Base-by-base conservation (phyloP, 345 rosid species). In the Moricandia moricandioides region DNA sequence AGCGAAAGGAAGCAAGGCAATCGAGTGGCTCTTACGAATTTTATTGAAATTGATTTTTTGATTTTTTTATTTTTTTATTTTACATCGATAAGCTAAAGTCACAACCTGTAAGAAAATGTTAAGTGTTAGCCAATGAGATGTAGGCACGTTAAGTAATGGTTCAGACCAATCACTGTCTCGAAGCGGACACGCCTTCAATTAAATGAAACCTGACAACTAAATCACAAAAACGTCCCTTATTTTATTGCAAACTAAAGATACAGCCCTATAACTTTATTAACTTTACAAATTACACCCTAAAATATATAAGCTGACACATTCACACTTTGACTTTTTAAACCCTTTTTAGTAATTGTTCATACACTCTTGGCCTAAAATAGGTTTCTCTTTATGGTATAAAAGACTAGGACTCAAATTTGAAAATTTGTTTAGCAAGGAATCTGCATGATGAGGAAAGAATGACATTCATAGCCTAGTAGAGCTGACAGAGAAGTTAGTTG, bases 11-110 rank as follows among this genome's bases (percentile, higher is more conserved):
- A 57, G 72, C 55, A 49, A 45, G 4, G 24, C 67, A 71, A 71
- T 71, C 72, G 80, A 77, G 72, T 77, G 80, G 80, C 63, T 77
- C 76, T 56, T 64, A 71, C 76, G 62, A 77, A 65, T 71, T 76
- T 29, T 68, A 40, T 40, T 70, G 52, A 45, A 16, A 55, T 33
- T 55, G 7, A 27, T 34, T 18, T 60, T 51, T 35, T 21, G 24
- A 16, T 45, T 43, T 43, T 45, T 45, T 45, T 45, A 13, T 1
- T 47, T n/a, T 6, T 40, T n/a, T n/a, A n/a, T 40, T 11, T 65
- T 40, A 57, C 52, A 70, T 65, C 10, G 61, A 64, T 47, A 5
- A 10, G 54, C 55, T 70, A 77, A 70, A 70, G 12, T 64, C 71
- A 77, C 76, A n/a, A 12, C 16, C 45, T 71, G 80, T 64, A 31